Conservation (phyloP, 495 filamentous ascomycete genomes). For the Penicillium daleae region DNA sequence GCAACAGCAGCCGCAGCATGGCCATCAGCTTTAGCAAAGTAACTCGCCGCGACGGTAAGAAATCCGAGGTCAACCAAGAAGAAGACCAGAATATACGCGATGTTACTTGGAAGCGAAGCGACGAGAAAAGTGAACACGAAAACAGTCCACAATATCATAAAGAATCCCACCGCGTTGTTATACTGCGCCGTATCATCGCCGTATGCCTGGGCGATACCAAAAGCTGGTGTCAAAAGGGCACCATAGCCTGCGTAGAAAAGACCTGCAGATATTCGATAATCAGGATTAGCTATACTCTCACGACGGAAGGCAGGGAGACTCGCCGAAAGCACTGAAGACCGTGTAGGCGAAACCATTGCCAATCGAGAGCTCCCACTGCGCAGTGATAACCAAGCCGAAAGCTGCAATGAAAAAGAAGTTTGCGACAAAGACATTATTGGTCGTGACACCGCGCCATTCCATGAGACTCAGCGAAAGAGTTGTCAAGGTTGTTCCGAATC, state of each 20-base stretch:
- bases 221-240: slow-evolving; percentile 42
- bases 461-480: slow-evolving; percentile 53
- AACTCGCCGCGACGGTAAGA: slow-evolving; percentile 47
- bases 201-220: slow-evolving; percentile 46
- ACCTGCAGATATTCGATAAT: neutral
- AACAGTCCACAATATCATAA: slow-evolving; percentile 53
- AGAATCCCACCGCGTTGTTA: slow-evolving; percentile 51
- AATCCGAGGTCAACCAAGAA: slow-evolving; percentile 52
- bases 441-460: slow-evolving; percentile 52
- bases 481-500: slow-evolving; percentile 54
- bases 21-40: slow-evolving; percentile 51
- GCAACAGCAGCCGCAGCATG: slow-evolving; percentile 33
- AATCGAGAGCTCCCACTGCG: slow-evolving; percentile 55
- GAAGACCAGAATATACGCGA: slow-evolving; percentile 54
- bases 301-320: neutral
- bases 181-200: slow-evolving; percentile 41
- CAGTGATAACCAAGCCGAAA: slow-evolving; percentile 53
- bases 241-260: slow-evolving; percentile 52
- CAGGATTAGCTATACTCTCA: neutral
- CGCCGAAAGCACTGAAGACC: slow-evolving; percentile 50
- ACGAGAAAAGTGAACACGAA: slow-evolving; percentile 53
- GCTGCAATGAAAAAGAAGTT: slow-evolving; percentile 56
- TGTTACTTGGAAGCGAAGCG: slow-evolving; percentile 49
- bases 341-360: slow-evolving; percentile 57
- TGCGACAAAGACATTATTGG: slow-evolving; percentile 51